Evolutionary conservation across 495 filamentous ascomycete genomes (phyloP).

Genomic region (Achaetomiella virescens): DNA sequence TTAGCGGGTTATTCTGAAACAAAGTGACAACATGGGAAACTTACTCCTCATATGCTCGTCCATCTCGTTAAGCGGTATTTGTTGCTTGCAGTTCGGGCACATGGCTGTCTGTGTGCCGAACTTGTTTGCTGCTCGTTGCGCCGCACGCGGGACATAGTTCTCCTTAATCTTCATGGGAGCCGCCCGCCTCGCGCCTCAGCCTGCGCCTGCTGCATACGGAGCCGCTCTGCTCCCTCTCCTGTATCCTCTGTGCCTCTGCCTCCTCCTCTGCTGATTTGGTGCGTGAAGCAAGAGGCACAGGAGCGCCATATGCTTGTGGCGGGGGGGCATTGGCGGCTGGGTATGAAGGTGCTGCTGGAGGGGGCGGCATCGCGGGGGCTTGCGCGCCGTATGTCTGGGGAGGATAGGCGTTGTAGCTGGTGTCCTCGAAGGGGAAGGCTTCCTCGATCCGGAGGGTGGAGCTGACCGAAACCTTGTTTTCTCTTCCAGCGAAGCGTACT

Average conservation of each 20-base stretch:
- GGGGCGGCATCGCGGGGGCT: constrained; percentile 24
- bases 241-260: constrained; percentile 61
- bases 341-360: constrained; percentile 27
- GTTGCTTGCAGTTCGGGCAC: constrained; percentile 91
- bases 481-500: constrained; percentile 90
- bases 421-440: constrained; percentile 78
- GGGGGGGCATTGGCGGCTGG: constrained; percentile 33
- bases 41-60: constrained; percentile 89
- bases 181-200: constrained; percentile 63
- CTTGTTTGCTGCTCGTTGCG: constrained; percentile 58
- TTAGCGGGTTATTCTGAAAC: constrained; percentile 1
- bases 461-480: constrained; percentile 82
- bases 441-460: constrained; percentile 86
- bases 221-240: constrained; percentile 60
- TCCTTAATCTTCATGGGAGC: constrained; percentile 88
- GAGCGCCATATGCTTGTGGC: constrained; percentile 30
- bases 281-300: constrained; percentile 24
- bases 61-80: constrained; percentile 78
- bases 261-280: constrained; percentile 42
- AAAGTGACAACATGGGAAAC: constrained; percentile 3
- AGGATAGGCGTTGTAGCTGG: constrained; percentile 32
- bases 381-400: constrained; percentile 26
- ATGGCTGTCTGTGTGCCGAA: constrained; percentile 61
- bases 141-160: constrained; percentile 84
- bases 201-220: constrained; percentile 70